Evolutionary conservation across 495 filamentous ascomycete species (phyloP), one percentile per base, ranked within the genome.

Genomic region (Staphylotrichum longicolle): DNA sequence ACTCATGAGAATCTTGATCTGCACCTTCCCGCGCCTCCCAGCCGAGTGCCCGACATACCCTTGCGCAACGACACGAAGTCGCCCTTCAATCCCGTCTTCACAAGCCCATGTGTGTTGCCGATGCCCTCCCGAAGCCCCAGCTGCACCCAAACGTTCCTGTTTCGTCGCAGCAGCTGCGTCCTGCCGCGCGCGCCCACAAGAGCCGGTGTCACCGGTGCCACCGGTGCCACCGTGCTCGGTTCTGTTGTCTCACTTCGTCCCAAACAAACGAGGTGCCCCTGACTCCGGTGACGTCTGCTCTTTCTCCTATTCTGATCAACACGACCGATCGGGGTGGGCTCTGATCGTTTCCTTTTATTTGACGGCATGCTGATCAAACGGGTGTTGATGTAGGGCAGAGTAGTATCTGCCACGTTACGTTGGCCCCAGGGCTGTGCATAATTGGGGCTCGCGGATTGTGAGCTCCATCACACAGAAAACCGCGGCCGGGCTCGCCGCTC

Each of bases 101-200:
- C 39, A n/a, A n/a, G 7, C 46, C 45, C 48, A 27, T 61, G 52
- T 50, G 59, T 6, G 37, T 15, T 61, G 35, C 52, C 59, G 59
- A 56, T 3, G 52, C 7, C 32, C 44, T 40, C 51, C 50, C 50
- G 41, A 49, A 15, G 41, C 30, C 2, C 27, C 41, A 41, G 44
- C 45, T 49, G 52, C 34, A 56, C 27, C 27, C 33, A 39, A 32
- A 8, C 41, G 9, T 27, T 27, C 59, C 37, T 34, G 37, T 63
- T 54, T 59, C 48, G 44, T 42, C 61, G 35, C 61, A 15, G 27
- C 49, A 46, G 61, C 61, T 59, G 61, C 55, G 37, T 11, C 40
- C 34, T 63, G 44, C 61, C 55, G 61, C 37, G 61, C 37, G 20
- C 20, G 20, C 20, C 20, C 20, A 27, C 20, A 27, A 27, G 20